A percentile compares a stretch with the other conserved stretches of the same genome.
phyloP scores from a whole-genome alignment of 176 grass and related monocot genomes.

The Phoenix roebelenii region DNA sequence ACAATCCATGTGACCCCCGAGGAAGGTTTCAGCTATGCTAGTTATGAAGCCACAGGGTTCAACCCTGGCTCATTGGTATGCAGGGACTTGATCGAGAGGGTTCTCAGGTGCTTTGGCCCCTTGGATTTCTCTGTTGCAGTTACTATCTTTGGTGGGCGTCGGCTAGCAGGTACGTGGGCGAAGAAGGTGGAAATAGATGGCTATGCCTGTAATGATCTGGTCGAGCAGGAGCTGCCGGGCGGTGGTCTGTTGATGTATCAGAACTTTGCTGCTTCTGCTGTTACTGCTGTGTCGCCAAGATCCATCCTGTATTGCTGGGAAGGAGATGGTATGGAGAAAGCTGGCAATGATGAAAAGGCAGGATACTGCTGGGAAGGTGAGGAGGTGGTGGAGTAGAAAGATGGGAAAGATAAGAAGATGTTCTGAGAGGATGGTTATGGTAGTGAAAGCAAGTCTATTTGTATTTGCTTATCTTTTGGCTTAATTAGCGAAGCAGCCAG shows the following conservation, averaged over 20 bases:
- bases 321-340: conserved; percentile 9
- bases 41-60: conserved; percentile 36
- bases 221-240: conserved; percentile 27
- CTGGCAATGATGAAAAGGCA: background rate
- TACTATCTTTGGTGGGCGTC: conserved; percentile 23
- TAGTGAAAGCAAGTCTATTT: too few relatives aligned
- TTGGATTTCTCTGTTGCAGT: conserved; percentile 33
- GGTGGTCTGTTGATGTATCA: conserved; percentile 29
- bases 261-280: conserved; percentile 13
- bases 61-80: conserved; percentile 18
- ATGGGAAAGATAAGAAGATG: conserved; percentile 6
- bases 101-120: conserved; percentile 31
- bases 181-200: conserved; percentile 22
- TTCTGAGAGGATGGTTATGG: background rate
- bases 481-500: background rate
- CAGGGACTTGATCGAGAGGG: conserved; percentile 21
- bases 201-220: conserved; percentile 7
- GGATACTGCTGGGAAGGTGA: conserved; percentile 9
- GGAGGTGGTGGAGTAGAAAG: background rate
- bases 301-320: conserved; percentile 28
- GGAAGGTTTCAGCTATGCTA: conserved; percentile 42
- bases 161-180: conserved; percentile 8
- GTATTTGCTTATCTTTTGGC: background rate
- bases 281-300: conserved; percentile 13
- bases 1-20: conserved; percentile 41